Base-by-base conservation (phyloP, 139 green algal species). In the Trebouxia sp. region DNA sequence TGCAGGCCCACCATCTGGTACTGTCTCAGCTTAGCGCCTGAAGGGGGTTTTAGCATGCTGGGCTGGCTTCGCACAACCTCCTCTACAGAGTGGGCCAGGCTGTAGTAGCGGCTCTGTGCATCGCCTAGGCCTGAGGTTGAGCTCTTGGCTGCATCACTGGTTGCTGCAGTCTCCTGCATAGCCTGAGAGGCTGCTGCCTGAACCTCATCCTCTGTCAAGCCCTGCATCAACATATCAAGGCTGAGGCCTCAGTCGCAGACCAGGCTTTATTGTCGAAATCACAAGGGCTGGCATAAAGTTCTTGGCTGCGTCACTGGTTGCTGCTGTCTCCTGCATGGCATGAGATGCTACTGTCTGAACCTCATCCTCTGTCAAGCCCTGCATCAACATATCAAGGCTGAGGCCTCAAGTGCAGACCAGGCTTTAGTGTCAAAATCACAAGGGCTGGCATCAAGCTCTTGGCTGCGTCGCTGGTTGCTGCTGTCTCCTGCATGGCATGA, bases 1-100 rank as follows among this genome's bases (percentile, higher is more conserved):
- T 97, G 89, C 86, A 99, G 85, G 5, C 96, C 94, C 79, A 93
- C 85, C 72, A 97, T 89, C 91, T 98, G 95, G 87, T 98, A 98
- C 76, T 96, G 90, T n/a, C 95, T 88, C 79, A 98, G 88, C 43
- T 76, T 89, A 30, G 90, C 94, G 26, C 75, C 82, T 32, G 75
- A 79, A 26, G 89, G 92, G 55, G 84, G 85, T 38, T 75, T 66
- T 53, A 98, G 88, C 85, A 95, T 88, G 17, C 78, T 81, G 20
- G 95, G 95, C 85, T 94, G 87, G 12, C 84, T 83, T 38, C 80
- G 83, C 5, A 98, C 84, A 2, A 86, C 81, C 87, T 98, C 82
- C 77, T 86, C 80, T 26, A 87, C 55, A 6, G 74, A 86, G 83
- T 91, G 86, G 5, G 88, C 86, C 75, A 92, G 82, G n/a, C 42